Percentiles rank a stretch among this genome's conserved stretches.
Conservation (phyloP, 176 grass and related monocot genomes). For the Eragrostis curvula region DNA sequence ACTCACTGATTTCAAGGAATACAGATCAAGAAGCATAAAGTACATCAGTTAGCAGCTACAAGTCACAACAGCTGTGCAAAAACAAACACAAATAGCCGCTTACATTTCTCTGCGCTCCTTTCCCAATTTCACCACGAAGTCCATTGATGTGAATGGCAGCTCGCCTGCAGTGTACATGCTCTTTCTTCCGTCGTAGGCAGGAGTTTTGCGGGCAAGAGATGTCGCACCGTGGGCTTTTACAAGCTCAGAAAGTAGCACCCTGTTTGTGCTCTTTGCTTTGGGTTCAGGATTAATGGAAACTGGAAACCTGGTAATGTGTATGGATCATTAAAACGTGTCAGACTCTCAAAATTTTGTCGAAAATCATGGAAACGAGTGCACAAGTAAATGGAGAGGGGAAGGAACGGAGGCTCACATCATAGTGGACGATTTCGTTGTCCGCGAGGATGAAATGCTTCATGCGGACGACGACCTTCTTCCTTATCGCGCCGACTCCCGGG, state of each 20-base stretch:
- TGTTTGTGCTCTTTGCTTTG: conserved; percentile 59
- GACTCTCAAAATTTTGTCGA: background rate
- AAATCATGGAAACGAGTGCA: background rate
- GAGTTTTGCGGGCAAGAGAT: conserved; percentile 36
- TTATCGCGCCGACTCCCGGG: conserved; percentile 40
- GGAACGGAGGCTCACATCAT: conserved; percentile 55
- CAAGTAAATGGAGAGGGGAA: background rate
- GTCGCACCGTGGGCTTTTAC: conserved; percentile 38
- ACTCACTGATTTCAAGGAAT: conserved; percentile 57
- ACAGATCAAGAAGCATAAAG: conserved; percentile 28
- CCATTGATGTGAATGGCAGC: conserved; percentile 66
- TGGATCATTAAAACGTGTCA: background rate
- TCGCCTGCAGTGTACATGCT: conserved; percentile 75
- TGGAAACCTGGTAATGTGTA: conserved; percentile 56
- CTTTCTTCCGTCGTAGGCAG: conserved; percentile 81
- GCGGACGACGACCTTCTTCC: conserved; percentile 26
- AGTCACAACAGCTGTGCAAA: background rate
- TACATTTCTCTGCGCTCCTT: conserved; percentile 32
- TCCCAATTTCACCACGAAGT: conserved; percentile 72
- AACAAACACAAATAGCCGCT: background rate
- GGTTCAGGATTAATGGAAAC: conserved; percentile 60
- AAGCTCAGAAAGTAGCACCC: conserved; percentile 59
- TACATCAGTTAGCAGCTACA: conserved; percentile 30
- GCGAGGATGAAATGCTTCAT: conserved; percentile 73
- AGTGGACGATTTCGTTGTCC: conserved; percentile 59